Percentiles rank a stretch among this genome's conserved stretches.
Conservation (phyloP, 2,329 filamentous ascomycete genomes). For the Geosmithia flava region DNA sequence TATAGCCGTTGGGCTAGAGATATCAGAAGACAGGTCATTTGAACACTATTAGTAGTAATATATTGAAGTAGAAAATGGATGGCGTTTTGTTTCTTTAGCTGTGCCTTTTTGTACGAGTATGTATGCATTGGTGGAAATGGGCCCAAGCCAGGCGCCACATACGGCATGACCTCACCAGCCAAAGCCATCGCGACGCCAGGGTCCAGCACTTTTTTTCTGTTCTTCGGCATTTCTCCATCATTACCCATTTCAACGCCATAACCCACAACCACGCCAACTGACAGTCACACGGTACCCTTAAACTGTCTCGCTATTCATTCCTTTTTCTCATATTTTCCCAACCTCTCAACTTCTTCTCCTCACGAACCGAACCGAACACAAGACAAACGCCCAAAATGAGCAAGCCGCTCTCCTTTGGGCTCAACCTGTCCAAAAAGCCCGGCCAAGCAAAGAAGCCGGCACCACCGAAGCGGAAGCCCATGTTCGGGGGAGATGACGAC, state of each 20-base stretch:
- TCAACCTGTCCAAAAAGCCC: conserved; percentile 49
- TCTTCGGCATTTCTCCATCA: background rate
- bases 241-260: background rate
- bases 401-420: conserved; percentile 39
- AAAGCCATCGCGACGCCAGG: background rate
- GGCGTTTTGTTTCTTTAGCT: too few relatives aligned
- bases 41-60: too few relatives aligned
- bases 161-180: background rate
- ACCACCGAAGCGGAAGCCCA: conserved; percentile 36
- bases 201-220: background rate
- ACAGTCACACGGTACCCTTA: background rate
- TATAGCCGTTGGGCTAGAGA: background rate
- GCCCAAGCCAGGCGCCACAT: too few relatives aligned
- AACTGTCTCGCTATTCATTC: background rate
- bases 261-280: background rate
- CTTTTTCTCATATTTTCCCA: background rate
- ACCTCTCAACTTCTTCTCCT: background rate
- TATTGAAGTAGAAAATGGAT: too few relatives aligned
- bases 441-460: conserved; percentile 32
- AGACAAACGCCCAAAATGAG: conserved; percentile 21
- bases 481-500: conserved; percentile 47
- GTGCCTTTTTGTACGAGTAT: too few relatives aligned
- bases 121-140: too few relatives aligned
- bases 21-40: too few relatives aligned
- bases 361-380: background rate